phyloP scores from a whole-genome alignment of 2,329 filamentous ascomycete species.

The Cordyceps pruinosa region DNA sequence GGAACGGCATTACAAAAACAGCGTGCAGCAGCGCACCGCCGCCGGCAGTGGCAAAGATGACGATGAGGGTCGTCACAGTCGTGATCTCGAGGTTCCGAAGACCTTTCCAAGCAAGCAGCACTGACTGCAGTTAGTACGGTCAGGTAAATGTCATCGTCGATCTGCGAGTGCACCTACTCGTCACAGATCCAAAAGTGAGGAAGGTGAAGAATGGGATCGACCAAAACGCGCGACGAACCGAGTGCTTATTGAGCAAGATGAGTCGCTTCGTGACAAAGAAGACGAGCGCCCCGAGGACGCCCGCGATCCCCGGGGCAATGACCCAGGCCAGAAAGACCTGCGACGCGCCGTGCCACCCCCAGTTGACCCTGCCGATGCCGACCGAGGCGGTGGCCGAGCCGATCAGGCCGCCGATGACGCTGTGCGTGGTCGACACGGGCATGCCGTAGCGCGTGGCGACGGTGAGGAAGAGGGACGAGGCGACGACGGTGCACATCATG shows the following conservation, averaged over 20 bases:
- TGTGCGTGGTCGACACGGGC: conserved; percentile 49
- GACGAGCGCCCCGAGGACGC: conserved; percentile 24
- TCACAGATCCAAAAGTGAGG: conserved; percentile 28
- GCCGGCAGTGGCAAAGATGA: conserved; percentile 37
- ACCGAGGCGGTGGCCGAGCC: conserved; percentile 31
- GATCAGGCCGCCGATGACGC: conserved; percentile 37
- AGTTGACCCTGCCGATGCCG: conserved; percentile 29
- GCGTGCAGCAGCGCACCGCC: conserved; percentile 35
- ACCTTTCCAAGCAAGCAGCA: conserved; percentile 47
- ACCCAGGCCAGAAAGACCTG: conserved; percentile 34
- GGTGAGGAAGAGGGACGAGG: conserved; percentile 45
- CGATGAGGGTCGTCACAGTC: conserved; percentile 19
- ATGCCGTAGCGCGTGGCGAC: conserved; percentile 44
- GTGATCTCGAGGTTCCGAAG: conserved; percentile 22
- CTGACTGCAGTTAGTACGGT: conserved; percentile 18
- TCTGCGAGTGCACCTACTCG: conserved; percentile 21
- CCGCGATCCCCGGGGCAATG: conserved; percentile 28
- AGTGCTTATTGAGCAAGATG: conserved; percentile 22
- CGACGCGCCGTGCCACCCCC: conserved; percentile 30
- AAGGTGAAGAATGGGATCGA: conserved; percentile 33
- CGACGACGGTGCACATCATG: conserved; percentile 48
- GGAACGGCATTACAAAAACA: conserved; percentile 46
- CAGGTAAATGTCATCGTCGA: background rate
- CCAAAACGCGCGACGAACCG: conserved; percentile 28
- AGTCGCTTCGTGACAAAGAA: conserved; percentile 30